A percentile compares a stretch with the other conserved stretches of the same genome.
Conservation (phyloP, 2,329 filamentous ascomycete species). For the Thielaviopsis euricoi region DNA sequence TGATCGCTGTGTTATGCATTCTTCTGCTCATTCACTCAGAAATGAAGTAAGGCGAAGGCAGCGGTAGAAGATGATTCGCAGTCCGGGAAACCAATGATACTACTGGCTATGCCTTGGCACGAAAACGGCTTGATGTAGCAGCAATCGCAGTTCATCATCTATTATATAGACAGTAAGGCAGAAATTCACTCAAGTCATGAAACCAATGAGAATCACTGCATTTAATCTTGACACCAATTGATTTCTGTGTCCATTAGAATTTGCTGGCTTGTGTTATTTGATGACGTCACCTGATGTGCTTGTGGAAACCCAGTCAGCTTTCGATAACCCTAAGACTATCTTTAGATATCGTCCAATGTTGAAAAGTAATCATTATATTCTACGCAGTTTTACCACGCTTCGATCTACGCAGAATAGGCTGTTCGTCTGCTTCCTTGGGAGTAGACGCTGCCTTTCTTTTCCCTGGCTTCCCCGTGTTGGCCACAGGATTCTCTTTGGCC, state of each 20-base stretch:
- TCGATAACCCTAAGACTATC: background rate
- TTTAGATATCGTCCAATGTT: background rate
- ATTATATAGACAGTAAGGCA: background rate
- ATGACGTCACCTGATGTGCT: background rate
- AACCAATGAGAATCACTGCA: background rate
- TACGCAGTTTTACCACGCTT: slow-evolving; percentile 2
- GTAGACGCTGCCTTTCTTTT: slow-evolving; percentile 11
- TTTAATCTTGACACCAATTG: background rate
- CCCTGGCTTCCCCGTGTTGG: slow-evolving; percentile 9
- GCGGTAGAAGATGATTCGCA: background rate
- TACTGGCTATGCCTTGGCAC: background rate
- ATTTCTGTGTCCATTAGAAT: background rate
- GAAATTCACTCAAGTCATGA: background rate
- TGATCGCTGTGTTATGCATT: too few relatives aligned
- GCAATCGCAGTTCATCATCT: background rate
- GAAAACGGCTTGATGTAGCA: background rate
- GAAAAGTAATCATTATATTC: too few relatives aligned
- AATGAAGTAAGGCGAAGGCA: background rate
- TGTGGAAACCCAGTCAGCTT: background rate
- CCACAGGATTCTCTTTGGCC: background rate
- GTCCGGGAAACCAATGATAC: background rate
- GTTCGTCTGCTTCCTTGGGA: background rate
- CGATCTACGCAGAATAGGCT: slow-evolving; percentile 2
- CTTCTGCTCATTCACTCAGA: background rate
- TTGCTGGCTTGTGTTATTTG: background rate